Conservation (phyloP, 805 yeast species). For the Teunomyces funiuensis region DNA sequence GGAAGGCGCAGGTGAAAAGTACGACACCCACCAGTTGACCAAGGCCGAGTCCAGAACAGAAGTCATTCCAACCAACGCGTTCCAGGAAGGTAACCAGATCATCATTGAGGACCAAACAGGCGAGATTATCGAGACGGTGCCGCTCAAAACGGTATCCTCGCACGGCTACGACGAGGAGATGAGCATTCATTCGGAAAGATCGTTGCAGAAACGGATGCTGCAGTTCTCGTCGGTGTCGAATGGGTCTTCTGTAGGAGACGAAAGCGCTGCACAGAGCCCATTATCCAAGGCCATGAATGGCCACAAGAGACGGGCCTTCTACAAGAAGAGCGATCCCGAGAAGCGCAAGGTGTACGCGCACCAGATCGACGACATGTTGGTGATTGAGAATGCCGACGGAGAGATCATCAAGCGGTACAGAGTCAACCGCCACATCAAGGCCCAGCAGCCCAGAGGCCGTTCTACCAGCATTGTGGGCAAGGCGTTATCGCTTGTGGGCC, state of each 20-base stretch:
- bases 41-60: constrained; percentile 6
- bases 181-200: constrained; percentile 41
- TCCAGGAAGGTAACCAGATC: constrained; percentile 65
- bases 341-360: constrained; percentile 62
- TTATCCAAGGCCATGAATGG: constrained; percentile 8
- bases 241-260: constrained; percentile 10
- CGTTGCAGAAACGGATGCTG: constrained; percentile 38
- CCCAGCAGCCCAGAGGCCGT: constrained; percentile 16
- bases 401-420: constrained; percentile 81
- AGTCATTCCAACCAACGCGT: constrained; percentile 35
- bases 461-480: constrained; percentile 42
- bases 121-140: constrained; percentile 65
- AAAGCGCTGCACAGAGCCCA: constrained; percentile 8
- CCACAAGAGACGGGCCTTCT: constrained; percentile 23
- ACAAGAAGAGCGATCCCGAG: constrained; percentile 30
- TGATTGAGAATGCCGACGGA: constrained; percentile 90
- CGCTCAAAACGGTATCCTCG: constrained; percentile 15
- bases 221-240: constrained; percentile 31
- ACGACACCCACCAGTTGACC: constrained; percentile 3
- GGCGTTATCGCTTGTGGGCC: constrained; percentile 57
- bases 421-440: constrained; percentile 54
- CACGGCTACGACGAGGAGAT: not conserved
- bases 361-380: constrained; percentile 71
- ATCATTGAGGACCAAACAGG: constrained; percentile 84
- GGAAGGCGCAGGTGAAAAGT: not conserved